A percentile compares a stretch with the other conserved stretches of the same genome.
Conservation (phyloP, 768 basidiomycete species). For the Podaxis sp. region DNA sequence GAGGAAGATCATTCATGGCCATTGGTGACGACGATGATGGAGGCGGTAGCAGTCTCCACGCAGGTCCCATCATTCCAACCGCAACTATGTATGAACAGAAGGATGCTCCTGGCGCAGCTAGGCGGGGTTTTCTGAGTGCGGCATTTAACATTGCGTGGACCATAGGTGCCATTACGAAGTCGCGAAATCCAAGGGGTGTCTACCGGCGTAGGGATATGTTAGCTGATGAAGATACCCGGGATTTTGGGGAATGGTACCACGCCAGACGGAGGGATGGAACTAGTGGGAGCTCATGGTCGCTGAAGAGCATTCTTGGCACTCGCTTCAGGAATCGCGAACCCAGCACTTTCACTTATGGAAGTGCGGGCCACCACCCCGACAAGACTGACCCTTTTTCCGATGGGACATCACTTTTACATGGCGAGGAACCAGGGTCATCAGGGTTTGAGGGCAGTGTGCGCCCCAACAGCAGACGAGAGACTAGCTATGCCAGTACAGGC, state of each 20-base stretch:
- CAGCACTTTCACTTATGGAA: conserved; percentile 25
- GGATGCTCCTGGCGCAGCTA: neutral
- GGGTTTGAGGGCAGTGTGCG: conserved; percentile 19
- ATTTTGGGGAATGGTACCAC: conserved; percentile 42
- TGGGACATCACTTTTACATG: conserved; percentile 31
- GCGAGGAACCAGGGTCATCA: conserved; percentile 26
- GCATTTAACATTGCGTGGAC: conserved; percentile 26
- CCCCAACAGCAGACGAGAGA: conserved; percentile 26
- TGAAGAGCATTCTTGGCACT: conserved; percentile 40
- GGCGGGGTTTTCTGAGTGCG: conserved; percentile 14
- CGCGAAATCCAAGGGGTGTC: conserved; percentile 21
- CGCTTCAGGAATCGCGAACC: conserved; percentile 36
- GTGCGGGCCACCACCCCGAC: conserved; percentile 34
- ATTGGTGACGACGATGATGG: conserved; percentile 22
- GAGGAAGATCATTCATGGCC: conserved; percentile 25
- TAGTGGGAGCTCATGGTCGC: conserved; percentile 49
- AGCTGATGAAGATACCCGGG: conserved; percentile 66
- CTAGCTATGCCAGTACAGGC: conserved; percentile 33
- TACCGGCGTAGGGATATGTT: conserved; percentile 63
- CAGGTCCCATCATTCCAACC: conserved; percentile 25
- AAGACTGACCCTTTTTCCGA: conserved; percentile 51
- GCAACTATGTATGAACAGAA: conserved; percentile 20
- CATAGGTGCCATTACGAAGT: conserved; percentile 25
- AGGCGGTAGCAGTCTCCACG: neutral
- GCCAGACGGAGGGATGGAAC: conserved; percentile 32